These are phyloP conservation scores for Paracoccidioides lutzii DNA, from an alignment of 2,329 filamentous ascomycete genomes.

Conservation along the genomic window DNA sequence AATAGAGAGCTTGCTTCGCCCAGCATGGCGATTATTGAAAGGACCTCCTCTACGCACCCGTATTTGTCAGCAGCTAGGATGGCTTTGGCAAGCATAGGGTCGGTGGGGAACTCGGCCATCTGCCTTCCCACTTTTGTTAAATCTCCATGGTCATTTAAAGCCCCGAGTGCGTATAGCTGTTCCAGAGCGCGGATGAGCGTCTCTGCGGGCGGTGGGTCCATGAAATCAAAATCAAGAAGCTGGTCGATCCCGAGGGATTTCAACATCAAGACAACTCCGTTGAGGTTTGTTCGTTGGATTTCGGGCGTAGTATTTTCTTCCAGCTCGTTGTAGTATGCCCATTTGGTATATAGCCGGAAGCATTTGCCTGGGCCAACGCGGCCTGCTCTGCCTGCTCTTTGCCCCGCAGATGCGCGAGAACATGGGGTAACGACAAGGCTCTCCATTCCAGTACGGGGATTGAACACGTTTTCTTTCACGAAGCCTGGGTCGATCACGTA, in stretches of 20 bases:
- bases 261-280: constrained; percentile 67
- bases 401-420: constrained; percentile 82
- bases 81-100: constrained; percentile 81
- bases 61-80: constrained; percentile 80
- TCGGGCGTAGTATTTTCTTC: constrained; percentile 86
- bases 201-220: constrained; percentile 84
- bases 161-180: constrained; percentile 79
- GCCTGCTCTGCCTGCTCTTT: constrained; percentile 82
- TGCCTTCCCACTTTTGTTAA: constrained; percentile 83
- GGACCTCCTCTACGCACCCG: constrained; percentile 83
- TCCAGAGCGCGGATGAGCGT: constrained; percentile 81
- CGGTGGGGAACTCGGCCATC: constrained; percentile 90
- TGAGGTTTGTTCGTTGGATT: constrained; percentile 82
- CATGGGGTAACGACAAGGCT: constrained; percentile 82
- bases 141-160: constrained; percentile 75
- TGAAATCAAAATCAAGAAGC: constrained; percentile 86
- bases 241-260: constrained; percentile 89
- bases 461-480: constrained; percentile 90
- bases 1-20: constrained; percentile 80
- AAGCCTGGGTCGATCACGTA: constrained; percentile 95
- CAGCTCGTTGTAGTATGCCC: constrained; percentile 87
- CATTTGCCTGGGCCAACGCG: constrained; percentile 87
- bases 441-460: constrained; percentile 83
- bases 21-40: constrained; percentile 90
- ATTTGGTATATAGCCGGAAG: constrained; percentile 87